Percentiles rank a stretch among this genome's conserved stretches.
These are phyloP conservation scores for Coemansia sp. DNA, from an alignment of 192 early-diverging fungal genomes.

Conservation along the genomic window DNA sequence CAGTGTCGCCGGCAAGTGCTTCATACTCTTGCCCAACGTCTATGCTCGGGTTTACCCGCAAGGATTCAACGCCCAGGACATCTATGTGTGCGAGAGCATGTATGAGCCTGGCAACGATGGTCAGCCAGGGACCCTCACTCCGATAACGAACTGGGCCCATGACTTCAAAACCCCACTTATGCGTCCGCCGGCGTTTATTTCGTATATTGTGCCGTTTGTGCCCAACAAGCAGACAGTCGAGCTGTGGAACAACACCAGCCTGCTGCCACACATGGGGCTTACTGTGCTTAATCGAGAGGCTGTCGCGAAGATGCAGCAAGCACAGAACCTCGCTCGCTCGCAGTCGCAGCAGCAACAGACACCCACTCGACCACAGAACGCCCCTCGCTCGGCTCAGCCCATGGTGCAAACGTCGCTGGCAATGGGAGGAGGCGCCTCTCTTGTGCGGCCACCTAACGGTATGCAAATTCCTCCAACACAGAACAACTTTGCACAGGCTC, in stretches of 20 bases:
- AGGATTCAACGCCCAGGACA: constrained; percentile 37
- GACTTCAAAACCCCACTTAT: constrained; percentile 50
- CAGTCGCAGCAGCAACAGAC: constrained; percentile 14
- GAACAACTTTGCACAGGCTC: constrained; percentile 14
- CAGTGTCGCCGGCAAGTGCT: constrained; percentile 46
- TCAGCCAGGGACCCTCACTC: constrained; percentile 22
- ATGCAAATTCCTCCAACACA: constrained; percentile 6
- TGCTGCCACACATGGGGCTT: constrained; percentile 37
- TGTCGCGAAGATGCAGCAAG: constrained; percentile 23
- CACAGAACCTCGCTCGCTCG: constrained; percentile 3
- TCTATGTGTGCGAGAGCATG: constrained; percentile 45
- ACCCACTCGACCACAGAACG: constrained; percentile 7
- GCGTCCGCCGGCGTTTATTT: constrained; percentile 40
- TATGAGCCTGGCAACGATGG: constrained; percentile 14
- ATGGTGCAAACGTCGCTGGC: constrained; percentile 8
- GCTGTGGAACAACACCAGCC: constrained; percentile 27
- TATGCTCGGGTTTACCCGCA: constrained; percentile 50
- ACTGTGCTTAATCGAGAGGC: constrained; percentile 51
- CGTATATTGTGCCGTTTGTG: constrained; percentile 39
- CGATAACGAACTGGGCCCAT: constrained; percentile 46
- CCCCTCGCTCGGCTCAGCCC: constrained; percentile 1
- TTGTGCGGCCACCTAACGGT: neutral
- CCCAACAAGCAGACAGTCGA: constrained; percentile 28
- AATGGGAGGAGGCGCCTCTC: constrained; percentile 6
- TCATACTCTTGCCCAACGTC: constrained; percentile 37